Percentiles rank a stretch among this genome's conserved stretches.
Evolutionary conservation across 1,284 basidiomycete genomes (phyloP).

Genomic region (Pascua guehoae): DNA sequence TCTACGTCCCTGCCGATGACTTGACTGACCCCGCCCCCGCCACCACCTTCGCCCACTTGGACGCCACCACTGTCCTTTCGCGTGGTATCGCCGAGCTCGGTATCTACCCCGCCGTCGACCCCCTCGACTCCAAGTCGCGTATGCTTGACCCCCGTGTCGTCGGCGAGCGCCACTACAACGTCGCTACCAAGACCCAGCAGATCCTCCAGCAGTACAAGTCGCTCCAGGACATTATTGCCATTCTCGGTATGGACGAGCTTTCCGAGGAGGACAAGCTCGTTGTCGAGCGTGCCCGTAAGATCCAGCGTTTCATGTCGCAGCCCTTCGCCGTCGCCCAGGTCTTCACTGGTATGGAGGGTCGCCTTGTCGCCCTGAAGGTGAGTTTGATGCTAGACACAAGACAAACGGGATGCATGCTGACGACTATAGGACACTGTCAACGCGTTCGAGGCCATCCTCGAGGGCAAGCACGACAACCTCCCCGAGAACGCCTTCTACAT

Average conservation of each 20-base stretch:
- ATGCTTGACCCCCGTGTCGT: slow-evolving; percentile 99
- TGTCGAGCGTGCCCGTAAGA: slow-evolving; percentile 66
- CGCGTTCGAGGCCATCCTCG: slow-evolving; percentile 94
- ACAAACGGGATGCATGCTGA: no score
- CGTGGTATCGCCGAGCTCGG: slow-evolving; percentile 99
- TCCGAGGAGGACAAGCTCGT: slow-evolving; percentile 98
- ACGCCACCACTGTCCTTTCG: slow-evolving; percentile 97
- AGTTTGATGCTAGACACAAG: no score
- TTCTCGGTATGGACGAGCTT: slow-evolving; percentile 97
- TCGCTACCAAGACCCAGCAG: slow-evolving; percentile 94
- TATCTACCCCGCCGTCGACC: slow-evolving; percentile 99
- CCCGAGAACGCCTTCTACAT: slow-evolving; percentile 93
- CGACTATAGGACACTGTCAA: slow-evolving; percentile 64
- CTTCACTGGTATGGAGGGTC: slow-evolving; percentile 97
- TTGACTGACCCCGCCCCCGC: slow-evolving; percentile 99
- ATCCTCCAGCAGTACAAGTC: slow-evolving; percentile 99
- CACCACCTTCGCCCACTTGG: slow-evolving; percentile 99
- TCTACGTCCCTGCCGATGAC: slow-evolving; percentile 99
- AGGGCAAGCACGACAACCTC: slow-evolving; percentile 78
- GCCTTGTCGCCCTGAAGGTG: slow-evolving; percentile 80
- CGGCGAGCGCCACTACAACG: slow-evolving; percentile 85
- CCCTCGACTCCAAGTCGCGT: slow-evolving; percentile 97
- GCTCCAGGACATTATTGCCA: slow-evolving; percentile 70
- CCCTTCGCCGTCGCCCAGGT: slow-evolving; percentile 99
- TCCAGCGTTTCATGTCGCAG: slow-evolving; percentile 95